Evolutionary conservation across 2,329 filamentous ascomycete species (phyloP).

Genomic region (Helotiales sp.): DNA sequence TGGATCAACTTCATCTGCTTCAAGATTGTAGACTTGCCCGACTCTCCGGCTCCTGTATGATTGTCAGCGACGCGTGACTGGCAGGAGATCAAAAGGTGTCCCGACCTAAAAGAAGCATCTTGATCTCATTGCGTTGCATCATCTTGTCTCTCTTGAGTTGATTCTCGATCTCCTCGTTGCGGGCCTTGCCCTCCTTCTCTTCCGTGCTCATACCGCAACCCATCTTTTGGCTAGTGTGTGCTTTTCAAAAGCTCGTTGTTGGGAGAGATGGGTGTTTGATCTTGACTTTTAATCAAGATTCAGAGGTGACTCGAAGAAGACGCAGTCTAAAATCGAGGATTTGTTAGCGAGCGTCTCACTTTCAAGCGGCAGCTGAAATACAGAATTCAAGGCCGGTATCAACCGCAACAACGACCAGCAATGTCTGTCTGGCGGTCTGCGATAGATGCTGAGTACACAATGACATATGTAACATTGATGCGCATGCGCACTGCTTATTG

Average conservation of each 20-base stretch:
- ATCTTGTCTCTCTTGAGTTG: conserved; percentile 98
- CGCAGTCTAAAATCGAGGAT: conserved; percentile 1
- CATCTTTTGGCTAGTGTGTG: conserved; percentile 71
- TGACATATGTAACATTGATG: neutral
- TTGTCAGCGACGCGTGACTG: conserved; percentile 18
- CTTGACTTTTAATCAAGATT: neutral
- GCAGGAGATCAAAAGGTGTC: conserved; percentile 34
- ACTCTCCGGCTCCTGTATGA: conserved; percentile 77
- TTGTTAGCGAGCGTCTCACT: conserved; percentile 15
- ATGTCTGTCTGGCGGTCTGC: neutral
- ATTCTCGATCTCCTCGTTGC: conserved; percentile 99
- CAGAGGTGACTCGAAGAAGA: neutral
- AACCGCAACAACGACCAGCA: neutral
- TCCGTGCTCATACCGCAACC: conserved; percentile 99
- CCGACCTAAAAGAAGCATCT: conserved; percentile 98
- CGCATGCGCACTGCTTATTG: neutral
- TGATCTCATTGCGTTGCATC: conserved; percentile 99
- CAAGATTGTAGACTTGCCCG: conserved; percentile 90
- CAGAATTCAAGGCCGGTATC: neutral
- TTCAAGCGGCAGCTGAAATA: neutral
- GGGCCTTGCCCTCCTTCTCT: conserved; percentile 99
- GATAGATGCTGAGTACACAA: neutral
- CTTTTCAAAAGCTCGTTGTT: conserved; percentile 15
- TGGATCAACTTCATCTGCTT: conserved; percentile 99
- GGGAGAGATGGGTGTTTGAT: conserved; percentile 14